Percentiles rank a stretch among this genome's conserved stretches.
phyloP scores from a whole-genome alignment of 208 protist genomes.

The Crithidia fasciculata region DNA sequence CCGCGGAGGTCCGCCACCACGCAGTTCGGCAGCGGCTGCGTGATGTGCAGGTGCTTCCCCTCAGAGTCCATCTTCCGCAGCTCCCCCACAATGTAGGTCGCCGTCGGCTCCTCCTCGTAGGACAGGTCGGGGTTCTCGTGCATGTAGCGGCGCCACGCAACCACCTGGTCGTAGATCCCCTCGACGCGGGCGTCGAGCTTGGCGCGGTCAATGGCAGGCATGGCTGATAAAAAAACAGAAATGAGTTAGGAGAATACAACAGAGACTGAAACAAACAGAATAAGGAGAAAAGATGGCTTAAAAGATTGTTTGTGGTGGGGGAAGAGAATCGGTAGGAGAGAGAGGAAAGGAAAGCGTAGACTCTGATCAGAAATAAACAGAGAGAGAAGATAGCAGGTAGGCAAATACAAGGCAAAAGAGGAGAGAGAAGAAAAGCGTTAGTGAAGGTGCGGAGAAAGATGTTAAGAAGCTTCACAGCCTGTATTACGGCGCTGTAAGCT shows the following conservation, averaged over 20 bases:
- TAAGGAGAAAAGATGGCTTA: too few species aligned
- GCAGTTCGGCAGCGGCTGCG: conserved; percentile 38
- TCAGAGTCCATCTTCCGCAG: conserved; percentile 44
- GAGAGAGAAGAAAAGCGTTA: too few species aligned
- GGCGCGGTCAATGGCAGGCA: conserved; percentile 23
- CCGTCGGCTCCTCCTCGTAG: conserved; percentile 55
- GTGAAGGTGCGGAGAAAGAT: too few species aligned
- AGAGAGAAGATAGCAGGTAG: too few species aligned
- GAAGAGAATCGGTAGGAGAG: too few species aligned
- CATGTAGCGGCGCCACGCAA: conserved; percentile 68
- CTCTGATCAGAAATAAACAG: too few species aligned
- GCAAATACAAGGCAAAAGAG: too few species aligned
- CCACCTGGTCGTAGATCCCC: conserved; percentile 44
- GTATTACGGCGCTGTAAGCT: too few species aligned
- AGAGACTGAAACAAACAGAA: too few species aligned
- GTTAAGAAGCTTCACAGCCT: too few species aligned
- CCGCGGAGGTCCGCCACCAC: conserved; percentile 54
- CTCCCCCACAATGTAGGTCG: conserved; percentile 54
- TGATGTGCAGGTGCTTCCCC: conserved; percentile 37
- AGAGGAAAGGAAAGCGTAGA: too few species aligned
- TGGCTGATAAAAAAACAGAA: not conserved
- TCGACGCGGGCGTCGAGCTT: conserved; percentile 27
- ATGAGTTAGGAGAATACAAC: not conserved
- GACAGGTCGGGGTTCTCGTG: conserved; percentile 56
- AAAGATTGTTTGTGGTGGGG: too few species aligned